Base-by-base conservation (phyloP, 495 filamentous ascomycete species). In the Penicillium desertorum region DNA sequence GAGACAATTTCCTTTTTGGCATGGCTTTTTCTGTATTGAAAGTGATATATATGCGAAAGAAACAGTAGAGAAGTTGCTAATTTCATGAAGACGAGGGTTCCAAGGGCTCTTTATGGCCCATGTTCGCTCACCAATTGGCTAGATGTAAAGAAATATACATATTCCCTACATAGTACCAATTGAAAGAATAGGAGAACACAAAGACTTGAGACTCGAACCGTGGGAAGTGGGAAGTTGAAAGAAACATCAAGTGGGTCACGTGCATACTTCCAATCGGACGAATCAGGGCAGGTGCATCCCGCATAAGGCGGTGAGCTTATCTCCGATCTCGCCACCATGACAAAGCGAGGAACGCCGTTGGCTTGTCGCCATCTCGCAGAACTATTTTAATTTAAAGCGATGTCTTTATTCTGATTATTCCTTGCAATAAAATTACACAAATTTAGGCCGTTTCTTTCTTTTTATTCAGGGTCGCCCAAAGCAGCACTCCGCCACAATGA, bases 401-500 rank as follows among this genome's bases (percentile, higher is more conserved):
- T 8, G 34, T 49, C 12, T 32, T 48, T 48, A 7, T 48, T 32
- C 25, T 48, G 17, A 32, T 29, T 48, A 22, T 34, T 14, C 10
- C 30, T 14, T 34, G 45, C n/a, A 29, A 48, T 39, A 1, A 19
- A 20, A 32, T 12, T 8, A 5, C 17, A 29, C 4, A 19, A 19
- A 9, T n/a, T 41, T 29, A 14, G 16, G 39, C 16, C 27, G 10
- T 32, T 43, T 43, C 25, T 4, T 20, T 50, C 30, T 22, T 16
- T 42, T 45, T 37, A 29, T 62, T 61, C 48, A 57, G 47, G 46
- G 36, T 54, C 27, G 39, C 56, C 27, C 22, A 42, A 57, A 62
- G 53, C 62, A 45, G 62, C 58, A 50, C 46, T 57, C 58, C 68
- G 67, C 69, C 63, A 80, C 69, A 56, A 98, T 98, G 93, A 93